A percentile compares a stretch with the other conserved stretches of the same genome.
Conservation (phyloP, 2,329 filamentous ascomycete species). For the Sclerotinia glacialis region DNA sequence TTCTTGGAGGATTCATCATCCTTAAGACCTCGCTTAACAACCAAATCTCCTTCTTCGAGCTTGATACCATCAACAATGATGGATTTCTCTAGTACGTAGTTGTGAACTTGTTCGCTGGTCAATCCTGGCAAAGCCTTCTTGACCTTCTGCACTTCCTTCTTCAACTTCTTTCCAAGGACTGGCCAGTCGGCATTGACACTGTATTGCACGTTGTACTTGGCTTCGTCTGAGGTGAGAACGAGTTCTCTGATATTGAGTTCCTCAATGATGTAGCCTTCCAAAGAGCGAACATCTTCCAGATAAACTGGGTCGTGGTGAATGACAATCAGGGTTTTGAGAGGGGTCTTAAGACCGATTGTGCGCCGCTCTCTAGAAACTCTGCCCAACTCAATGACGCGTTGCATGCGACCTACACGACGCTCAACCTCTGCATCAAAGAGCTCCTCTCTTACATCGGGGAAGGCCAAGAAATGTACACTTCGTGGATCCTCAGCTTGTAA, state of each 20-base stretch:
- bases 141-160: conserved; percentile 88
- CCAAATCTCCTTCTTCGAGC: conserved; percentile 77
- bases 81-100: conserved; percentile 68
- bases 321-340: conserved; percentile 83
- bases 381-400: conserved; percentile 88
- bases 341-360: conserved; percentile 83
- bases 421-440: conserved; percentile 85
- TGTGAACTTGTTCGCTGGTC: conserved; percentile 75
- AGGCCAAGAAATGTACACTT: conserved; percentile 88
- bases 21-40: conserved; percentile 75
- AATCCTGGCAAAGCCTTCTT: conserved; percentile 84
- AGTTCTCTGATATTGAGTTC: conserved; percentile 89
- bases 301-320: conserved; percentile 82
- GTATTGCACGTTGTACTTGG: conserved; percentile 88
- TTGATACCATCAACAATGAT: conserved; percentile 84
- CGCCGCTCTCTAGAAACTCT: conserved; percentile 83
- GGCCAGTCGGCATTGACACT: conserved; percentile 90
- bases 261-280: conserved; percentile 85
- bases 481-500: conserved; percentile 69
- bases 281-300: conserved; percentile 78
- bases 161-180: conserved; percentile 91
- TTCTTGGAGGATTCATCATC: conserved; percentile 68
- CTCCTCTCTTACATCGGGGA: conserved; percentile 83
- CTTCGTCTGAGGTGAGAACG: conserved; percentile 80
- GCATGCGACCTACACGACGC: conserved; percentile 85